phyloP scores from a whole-genome alignment of 1,284 basidiomycete genomes.

The Trametes sp. region DNA sequence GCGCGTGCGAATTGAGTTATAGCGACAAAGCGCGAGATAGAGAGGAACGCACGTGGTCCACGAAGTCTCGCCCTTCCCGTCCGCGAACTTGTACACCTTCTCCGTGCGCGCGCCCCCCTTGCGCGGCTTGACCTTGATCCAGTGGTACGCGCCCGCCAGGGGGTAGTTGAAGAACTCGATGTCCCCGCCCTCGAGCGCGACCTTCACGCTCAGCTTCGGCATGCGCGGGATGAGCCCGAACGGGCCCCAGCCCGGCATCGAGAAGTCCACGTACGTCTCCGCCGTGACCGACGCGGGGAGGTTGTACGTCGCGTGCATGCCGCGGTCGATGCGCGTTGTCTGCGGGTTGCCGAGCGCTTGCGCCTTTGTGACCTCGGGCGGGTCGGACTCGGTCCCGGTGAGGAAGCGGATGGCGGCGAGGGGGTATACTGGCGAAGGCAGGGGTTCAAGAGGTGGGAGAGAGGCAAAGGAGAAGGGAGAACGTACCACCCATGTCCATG shows the following conservation, averaged over 20 bases:
- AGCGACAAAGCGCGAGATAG: too few species aligned
- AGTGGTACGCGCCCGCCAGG: constrained; percentile 48
- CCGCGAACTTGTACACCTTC: constrained; percentile 49
- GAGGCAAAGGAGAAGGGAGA: neutral
- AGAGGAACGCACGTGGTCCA: constrained; percentile 55
- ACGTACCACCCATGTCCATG: constrained; percentile 73
- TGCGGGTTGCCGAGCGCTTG: constrained; percentile 36
- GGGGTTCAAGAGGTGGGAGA: neutral
- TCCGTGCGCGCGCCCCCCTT: constrained; percentile 44
- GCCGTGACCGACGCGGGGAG: constrained; percentile 44
- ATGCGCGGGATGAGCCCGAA: constrained; percentile 35
- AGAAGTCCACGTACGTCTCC: constrained; percentile 41
- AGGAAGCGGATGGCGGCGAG: constrained; percentile 53
- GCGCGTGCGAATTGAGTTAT: too few species aligned
- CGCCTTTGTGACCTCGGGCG: constrained; percentile 1
- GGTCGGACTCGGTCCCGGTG: constrained; percentile 44
- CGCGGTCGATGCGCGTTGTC: constrained; percentile 45
- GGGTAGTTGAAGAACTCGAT: constrained; percentile 50
- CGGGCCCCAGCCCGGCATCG: constrained; percentile 43
- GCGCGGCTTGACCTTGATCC: constrained; percentile 49
- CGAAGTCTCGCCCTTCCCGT: constrained; percentile 42
- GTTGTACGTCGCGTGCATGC: constrained; percentile 47
- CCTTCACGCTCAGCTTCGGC: constrained; percentile 40
- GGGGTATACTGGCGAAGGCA: constrained; percentile 49
- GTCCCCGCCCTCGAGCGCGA: constrained; percentile 50